Base-by-base conservation (phyloP, 257 asterid species). In the Ophiorrhiza pumila region DNA sequence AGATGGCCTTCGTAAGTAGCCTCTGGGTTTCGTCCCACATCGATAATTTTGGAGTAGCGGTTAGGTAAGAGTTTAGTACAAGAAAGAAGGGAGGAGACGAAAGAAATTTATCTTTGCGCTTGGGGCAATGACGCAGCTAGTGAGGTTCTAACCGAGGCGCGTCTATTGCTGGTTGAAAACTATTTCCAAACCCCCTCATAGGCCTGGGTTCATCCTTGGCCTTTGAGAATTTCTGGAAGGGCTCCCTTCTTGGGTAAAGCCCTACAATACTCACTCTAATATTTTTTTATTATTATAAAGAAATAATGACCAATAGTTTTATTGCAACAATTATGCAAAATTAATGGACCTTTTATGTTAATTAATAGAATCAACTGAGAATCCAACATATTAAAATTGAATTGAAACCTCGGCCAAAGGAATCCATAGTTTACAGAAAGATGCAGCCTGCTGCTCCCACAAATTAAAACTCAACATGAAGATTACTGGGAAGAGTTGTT, bases 81-180 rank as follows among this genome's bases (percentile, higher is more conserved):
- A 59, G 14, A 25, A 0, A 22, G 42, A 11, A 3, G 23, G 4
- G 1, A 1, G 31, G 18, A 2, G 13, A 3, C 0, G 12, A 1
- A 10, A 4, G 12, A 0, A 8, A 0, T 7, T 1, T n/a, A 59
- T 59, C 65, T 42, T 66, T 66, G 65, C 41, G 42, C 65, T 60
- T 60, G 65, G 43, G 43, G 65, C 65, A 60, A 60, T 60, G 65
- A 60, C 43, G 65, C 43, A 34, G 65, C 27, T 32, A 9, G 9
- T 32, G 65, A 34, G 65, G 43, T 60, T 60, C 65, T 60, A 60
- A 60, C 27, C 43, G 43, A 60, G 65, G 65, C 43, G 65, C 65
- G 65, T 32, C 45, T 60, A 60, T 60, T 60, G 65, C 65, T 60
- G 45, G 65, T 60, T 60, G 65, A 60, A 60, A 60, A 60, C 65